Base-by-base conservation (phyloP, 2,329 filamentous ascomycete species). In the Neofusicoccum parvum region DNA sequence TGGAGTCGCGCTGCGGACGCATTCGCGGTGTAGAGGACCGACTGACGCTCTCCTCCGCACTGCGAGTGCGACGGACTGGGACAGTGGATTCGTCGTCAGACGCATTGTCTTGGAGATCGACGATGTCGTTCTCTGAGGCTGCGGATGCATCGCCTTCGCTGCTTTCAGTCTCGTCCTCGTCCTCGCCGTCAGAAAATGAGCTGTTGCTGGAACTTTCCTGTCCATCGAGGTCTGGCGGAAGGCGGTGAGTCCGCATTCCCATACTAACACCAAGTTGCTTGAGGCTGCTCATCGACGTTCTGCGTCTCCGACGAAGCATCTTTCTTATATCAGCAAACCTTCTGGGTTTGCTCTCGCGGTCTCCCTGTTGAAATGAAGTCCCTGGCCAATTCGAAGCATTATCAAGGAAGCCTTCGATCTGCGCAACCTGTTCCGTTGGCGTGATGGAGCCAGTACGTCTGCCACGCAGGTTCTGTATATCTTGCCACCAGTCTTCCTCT, bases 401-500 rank as follows among this genome's bases (percentile, higher is more conserved):
- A 51, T 79, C 75, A 3, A 84, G 75, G 15, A 84, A 74, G 46
- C 78, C 79, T 15, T 78, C 77, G 36, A 82, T 76, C 37, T 81
- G 75, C n/a, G 78, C 75, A 15, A 82, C 66, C 64, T 82, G 79
- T 67, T 83, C 79, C n/a, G 74, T 76, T 12, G 78, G 75, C 50
- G 74, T 80, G 62, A 78, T 67, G 14, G 70, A 68, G 7, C 51
- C 43, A 27, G n/a, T 39, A 15, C 75, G 74, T 49, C 71, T 74
- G 59, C 66, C 70, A 67, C 81, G 77, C 68, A 81, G 70, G 49
- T 79, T 82, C 70, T 90, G 87, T 3, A 95, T 80, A 48, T 94
- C 89, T 56, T 89, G 84, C 92, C 92, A 96, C 92, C 92, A 96
- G 37, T 89, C 86, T 71, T 95, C 90, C 10, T 88, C 86, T 69